Evolutionary conservation across 768 basidiomycete genomes (phyloP), one percentile per base, ranked within the genome.

Genomic region (Boletus insuetus): DNA sequence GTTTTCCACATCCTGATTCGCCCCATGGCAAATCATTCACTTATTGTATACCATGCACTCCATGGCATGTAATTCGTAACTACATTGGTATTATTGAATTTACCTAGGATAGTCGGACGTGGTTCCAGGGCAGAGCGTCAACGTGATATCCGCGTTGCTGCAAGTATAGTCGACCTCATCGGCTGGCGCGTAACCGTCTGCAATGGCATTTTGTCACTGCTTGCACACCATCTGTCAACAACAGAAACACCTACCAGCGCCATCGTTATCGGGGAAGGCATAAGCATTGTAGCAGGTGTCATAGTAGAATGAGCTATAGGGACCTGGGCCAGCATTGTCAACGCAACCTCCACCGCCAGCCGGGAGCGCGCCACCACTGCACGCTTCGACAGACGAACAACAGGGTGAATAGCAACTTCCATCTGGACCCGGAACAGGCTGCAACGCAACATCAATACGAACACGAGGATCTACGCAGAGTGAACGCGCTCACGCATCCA

Each of bases 261-360:
- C 70, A 17, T 72, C 70, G 38, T 69, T 70, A 56, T 70, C 70
- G 20, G 68, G 68, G 61, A 69, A 69, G 22, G 68, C 68, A 9
- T 72, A 72, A 29, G 29, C 68, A 17, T 72, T 69, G 55, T 47
- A 56, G 53, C 68, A 72, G 5, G 57, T 58, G 29, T 24, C 3
- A 17, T 72, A 60, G 53, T 66, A 71, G 66, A 69, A 69, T 19
- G 57, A 1, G 17, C 68, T 72, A 58, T 69, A 45, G 4, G 68
- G 68, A 29, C 68, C 68, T 9, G 68, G 68, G 6, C 70, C 70
- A 0, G 55, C 70, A 12, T 68, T 64, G 52, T 59, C 57, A 22
- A 13, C 20, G 45, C 70, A 72, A 17, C 68, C 70, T 51, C 68
- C 70, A 10, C 66, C 68, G 11, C 64, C 9, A 0, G 54, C 41